Evolutionary conservation across 2,329 filamentous ascomycete species (phyloP).

Genomic region (Claviceps cyperi): DNA sequence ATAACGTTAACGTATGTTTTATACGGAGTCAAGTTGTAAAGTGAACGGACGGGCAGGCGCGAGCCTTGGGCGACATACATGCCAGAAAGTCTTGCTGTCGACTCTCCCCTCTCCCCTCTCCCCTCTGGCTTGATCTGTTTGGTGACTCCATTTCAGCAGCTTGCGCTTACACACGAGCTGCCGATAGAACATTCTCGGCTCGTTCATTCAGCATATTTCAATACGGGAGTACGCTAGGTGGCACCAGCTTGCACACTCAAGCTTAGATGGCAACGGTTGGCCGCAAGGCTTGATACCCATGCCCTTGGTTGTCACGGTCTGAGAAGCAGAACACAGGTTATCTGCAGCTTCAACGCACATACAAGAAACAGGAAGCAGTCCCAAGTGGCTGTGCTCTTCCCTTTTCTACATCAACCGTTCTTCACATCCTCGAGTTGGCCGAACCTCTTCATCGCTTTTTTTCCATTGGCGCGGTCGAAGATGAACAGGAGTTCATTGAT

Average conservation of each 20-base stretch:
- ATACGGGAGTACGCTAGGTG: neutral
- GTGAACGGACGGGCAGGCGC: neutral
- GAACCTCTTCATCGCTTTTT: neutral
- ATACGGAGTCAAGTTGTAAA: neutral
- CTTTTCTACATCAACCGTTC: neutral
- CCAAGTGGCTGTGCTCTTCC: neutral
- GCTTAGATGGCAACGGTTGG: neutral
- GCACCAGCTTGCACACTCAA: neutral
- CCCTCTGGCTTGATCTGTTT: neutral
- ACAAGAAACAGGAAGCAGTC: neutral
- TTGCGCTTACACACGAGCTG: neutral
- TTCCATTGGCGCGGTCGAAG: constrained; percentile 1
- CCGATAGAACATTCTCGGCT: neutral
- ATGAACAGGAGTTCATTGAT: constrained; percentile 8
- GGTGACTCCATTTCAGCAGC: neutral
- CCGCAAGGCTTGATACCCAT: neutral
- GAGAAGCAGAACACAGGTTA: neutral
- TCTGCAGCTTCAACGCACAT: neutral
- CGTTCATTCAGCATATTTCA: neutral
- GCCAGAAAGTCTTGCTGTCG: neutral
- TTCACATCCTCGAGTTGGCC: neutral
- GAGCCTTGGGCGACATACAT: neutral
- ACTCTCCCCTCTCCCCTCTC: neutral
- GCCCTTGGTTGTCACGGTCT: neutral
- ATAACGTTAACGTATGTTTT: neutral